Base-by-base conservation (phyloP, 192 early-diverging fungal genomes). In the Entomortierella lignicola region DNA sequence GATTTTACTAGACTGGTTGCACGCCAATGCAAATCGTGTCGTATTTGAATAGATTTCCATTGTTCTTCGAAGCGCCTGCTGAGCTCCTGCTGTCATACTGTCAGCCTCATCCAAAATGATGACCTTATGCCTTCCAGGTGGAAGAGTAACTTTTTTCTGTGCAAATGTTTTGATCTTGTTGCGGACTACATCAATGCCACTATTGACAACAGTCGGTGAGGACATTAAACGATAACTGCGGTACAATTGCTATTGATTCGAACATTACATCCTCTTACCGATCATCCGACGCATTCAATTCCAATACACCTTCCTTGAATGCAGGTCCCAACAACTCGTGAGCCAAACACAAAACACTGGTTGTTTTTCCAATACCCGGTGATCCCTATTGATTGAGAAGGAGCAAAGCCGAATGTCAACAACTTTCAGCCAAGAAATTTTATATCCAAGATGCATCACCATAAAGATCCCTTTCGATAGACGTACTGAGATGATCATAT, bases 71-170 rank as follows among this genome's bases (percentile, higher is more conserved):
- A 99, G 88, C 32, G 98, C 98, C 80, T 99, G 97, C 73, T 99
- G 98, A 8, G 98, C 98, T 25, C 93, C 95, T 32, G 91, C 84
- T 12, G 97, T 98, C 98, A 99, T 98, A 80, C 94, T 97, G 80
- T 99, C 98, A n/a, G 96, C 98, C 85, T 99, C 98, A 80, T 99
- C 98, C 60, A 99, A 83, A 81, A 99, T 98, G 44, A 99, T 85
- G 69, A 95, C 88, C 81, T 95, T 95, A 80, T 94, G 92, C 47
- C 91, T 77, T 58, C 94, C 94, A 20, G 93, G 79, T 8, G 96
- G 94, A 43, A 99, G 82, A 1, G 96, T 98, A 18, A 99, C 96
- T 65, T 98, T 99, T 66, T 96, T 98, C 71, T 99, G 96, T 12
- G 98, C 98, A 92, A 99, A 99, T 84, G 94, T 92, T 74, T 99